phyloP scores from a whole-genome alignment of 2,329 filamentous ascomycete species.

The Microsporum ferrugineum region DNA sequence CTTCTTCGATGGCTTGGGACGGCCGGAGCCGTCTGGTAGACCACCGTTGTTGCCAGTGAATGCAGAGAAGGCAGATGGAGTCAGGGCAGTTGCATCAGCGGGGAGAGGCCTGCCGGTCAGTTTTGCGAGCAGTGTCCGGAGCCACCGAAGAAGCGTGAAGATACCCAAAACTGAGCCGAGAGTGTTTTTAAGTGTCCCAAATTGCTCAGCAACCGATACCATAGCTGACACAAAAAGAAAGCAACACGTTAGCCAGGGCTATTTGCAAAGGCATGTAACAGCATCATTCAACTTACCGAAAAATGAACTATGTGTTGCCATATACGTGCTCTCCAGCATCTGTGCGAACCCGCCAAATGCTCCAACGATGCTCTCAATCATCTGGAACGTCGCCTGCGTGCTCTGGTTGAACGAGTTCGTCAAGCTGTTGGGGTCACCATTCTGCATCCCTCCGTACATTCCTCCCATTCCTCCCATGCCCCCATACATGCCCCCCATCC shows the following conservation, averaged over 20 bases:
- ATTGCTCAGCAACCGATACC: constrained; percentile 96
- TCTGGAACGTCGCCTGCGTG: constrained; percentile 93
- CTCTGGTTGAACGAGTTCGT: constrained; percentile 92
- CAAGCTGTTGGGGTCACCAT: constrained; percentile 65
- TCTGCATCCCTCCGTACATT: constrained; percentile 38
- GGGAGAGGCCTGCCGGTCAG: constrained; percentile 83
- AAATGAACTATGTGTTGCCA: constrained; percentile 98
- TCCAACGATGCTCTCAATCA: constrained; percentile 92
- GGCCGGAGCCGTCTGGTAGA: constrained; percentile 27
- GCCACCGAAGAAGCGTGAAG: constrained; percentile 91
- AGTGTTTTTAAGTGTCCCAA: constrained; percentile 83
- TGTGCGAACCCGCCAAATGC: constrained; percentile 96
- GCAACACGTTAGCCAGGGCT: background rate
- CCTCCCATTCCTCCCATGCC: constrained; percentile 33
- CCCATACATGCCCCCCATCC: constrained; percentile 38
- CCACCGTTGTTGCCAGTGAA: constrained; percentile 60
- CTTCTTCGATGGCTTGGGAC: constrained; percentile 73
- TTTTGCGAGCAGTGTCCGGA: constrained; percentile 81
- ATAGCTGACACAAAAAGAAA: constrained; percentile 51
- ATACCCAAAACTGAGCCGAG: constrained; percentile 89
- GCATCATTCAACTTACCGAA: constrained; percentile 57
- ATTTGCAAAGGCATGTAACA: background rate
- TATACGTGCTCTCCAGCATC: constrained; percentile 99
- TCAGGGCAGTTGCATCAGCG: constrained; percentile 74
- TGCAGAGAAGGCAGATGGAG: constrained; percentile 77